A percentile compares a stretch with the other conserved stretches of the same genome.
These are phyloP conservation scores for Pseudogymnoascus verrucosus DNA, from an alignment of 2,329 filamentous ascomycete species.

Conservation along the genomic window DNA sequence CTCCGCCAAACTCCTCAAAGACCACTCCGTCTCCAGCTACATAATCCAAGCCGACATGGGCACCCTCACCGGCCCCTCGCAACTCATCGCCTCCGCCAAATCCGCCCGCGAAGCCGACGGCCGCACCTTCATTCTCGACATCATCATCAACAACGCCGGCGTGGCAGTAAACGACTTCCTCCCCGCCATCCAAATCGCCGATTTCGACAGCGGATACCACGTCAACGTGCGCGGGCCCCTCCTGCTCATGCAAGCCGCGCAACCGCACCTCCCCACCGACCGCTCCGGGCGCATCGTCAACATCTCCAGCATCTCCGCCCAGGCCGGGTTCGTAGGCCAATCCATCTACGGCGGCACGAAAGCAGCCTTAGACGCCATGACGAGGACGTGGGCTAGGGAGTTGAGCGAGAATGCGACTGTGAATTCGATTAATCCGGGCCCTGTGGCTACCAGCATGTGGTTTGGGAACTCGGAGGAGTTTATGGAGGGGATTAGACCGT, in stretches of 20 bases:
- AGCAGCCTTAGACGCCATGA: constrained; percentile 60
- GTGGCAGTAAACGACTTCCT: constrained; percentile 57
- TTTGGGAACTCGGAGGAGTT: constrained; percentile 47
- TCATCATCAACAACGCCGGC: constrained; percentile 83
- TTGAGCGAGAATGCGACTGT: constrained; percentile 54
- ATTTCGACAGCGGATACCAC: constrained; percentile 66
- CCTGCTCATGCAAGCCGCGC: constrained; percentile 64
- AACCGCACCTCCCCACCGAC: constrained; percentile 61
- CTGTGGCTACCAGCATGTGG: constrained; percentile 62
- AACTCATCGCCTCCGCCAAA: constrained; percentile 50
- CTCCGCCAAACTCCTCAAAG: constrained; percentile 44
- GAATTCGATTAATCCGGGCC: constrained; percentile 59
- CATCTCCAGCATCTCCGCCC: constrained; percentile 49
- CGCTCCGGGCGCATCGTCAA: constrained; percentile 59
- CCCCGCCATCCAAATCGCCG: constrained; percentile 51
- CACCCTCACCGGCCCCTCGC: constrained; percentile 49
- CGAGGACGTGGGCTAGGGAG: constrained; percentile 58
- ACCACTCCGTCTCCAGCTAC: constrained; percentile 52
- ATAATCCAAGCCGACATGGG: constrained; percentile 66
- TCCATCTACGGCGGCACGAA: constrained; percentile 59
- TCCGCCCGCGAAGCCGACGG: constrained; percentile 24
- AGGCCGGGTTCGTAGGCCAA: constrained; percentile 49
- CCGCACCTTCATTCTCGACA: constrained; percentile 63
- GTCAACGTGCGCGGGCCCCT: constrained; percentile 79
- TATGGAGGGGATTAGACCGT: constrained; percentile 50